phyloP scores from a whole-genome alignment of 805 yeast species.

The Jamesozyma piceae region DNA sequence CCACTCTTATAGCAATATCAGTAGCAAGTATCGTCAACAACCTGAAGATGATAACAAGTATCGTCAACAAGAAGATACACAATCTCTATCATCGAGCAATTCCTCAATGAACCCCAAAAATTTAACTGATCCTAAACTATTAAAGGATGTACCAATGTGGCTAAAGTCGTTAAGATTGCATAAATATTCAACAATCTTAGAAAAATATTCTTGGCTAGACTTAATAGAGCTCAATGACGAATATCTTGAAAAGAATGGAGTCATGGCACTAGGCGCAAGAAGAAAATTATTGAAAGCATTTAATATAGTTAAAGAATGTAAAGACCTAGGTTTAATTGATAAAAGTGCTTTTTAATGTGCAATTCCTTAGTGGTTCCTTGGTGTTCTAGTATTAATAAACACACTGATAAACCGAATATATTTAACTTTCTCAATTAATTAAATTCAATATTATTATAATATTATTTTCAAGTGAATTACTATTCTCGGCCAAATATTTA shows the following conservation, averaged over 20 bases:
- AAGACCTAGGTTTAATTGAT: slow-evolving; percentile 33
- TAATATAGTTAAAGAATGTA: slow-evolving; percentile 60
- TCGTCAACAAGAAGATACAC: not conserved
- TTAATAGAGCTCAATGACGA: slow-evolving; percentile 63
- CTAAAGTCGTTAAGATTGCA: slow-evolving; percentile 80
- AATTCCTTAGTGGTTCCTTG: no score
- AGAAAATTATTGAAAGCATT: slow-evolving; percentile 88
- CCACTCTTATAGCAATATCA: not conserved
- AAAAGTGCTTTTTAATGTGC: slow-evolving; percentile 15
- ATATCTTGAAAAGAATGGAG: slow-evolving; percentile 69
- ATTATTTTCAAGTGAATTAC: no score
- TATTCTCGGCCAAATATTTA: no score
- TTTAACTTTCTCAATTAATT: no score
- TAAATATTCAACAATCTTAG: slow-evolving; percentile 81
- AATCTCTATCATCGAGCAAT: slow-evolving; percentile 25
- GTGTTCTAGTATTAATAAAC: no score
- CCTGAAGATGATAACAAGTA: slow-evolving; percentile 8
- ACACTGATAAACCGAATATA: no score
- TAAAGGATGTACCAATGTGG: slow-evolving; percentile 86
- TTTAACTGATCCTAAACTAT: slow-evolving; percentile 43
- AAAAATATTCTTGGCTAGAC: slow-evolving; percentile 68
- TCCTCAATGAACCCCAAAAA: slow-evolving; percentile 40
- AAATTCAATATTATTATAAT: no score
- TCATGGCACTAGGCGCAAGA: slow-evolving; percentile 90
- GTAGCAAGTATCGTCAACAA: not conserved